A percentile compares a stretch with the other conserved stretches of the same genome.
Conservation (phyloP, 768 basidiomycete genomes). For the Suillus paluster region DNA sequence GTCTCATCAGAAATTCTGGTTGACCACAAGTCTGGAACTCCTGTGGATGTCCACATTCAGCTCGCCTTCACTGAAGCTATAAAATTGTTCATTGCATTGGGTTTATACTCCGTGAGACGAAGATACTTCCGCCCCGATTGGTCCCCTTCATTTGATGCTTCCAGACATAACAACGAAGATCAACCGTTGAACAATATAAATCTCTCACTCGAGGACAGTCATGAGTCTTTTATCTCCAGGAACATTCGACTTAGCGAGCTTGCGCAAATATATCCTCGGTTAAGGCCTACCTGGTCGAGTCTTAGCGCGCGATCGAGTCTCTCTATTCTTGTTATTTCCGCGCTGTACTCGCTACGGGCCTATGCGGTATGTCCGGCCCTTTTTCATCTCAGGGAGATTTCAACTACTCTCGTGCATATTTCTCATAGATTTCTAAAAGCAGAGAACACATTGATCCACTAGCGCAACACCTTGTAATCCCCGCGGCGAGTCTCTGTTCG, state of each 20-base stretch:
- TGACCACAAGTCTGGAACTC: conserved; percentile 3
- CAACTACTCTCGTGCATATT: neutral
- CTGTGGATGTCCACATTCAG: conserved; percentile 12
- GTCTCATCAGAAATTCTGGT: neutral
- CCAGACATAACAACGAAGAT: conserved; percentile 7
- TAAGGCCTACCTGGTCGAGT: conserved; percentile 4
- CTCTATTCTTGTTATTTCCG: conserved; percentile 18
- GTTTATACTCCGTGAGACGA: conserved; percentile 16
- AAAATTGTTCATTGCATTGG: conserved; percentile 23
- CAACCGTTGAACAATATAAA: conserved; percentile 13
- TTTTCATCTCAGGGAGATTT: conserved; percentile 4
- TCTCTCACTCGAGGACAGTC: conserved; percentile 13
- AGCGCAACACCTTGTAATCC: conserved; percentile 26
- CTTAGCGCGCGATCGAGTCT: conserved; percentile 18
- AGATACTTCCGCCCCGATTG: conserved; percentile 6
- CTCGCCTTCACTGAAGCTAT: conserved; percentile 24
- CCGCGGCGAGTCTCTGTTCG: conserved; percentile 26
- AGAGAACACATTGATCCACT: conserved; percentile 24
- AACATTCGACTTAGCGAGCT: neutral
- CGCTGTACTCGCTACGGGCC: conserved; percentile 19
- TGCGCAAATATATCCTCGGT: conserved; percentile 12
- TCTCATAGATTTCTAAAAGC: conserved; percentile 24
- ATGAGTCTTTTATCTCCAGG: conserved; percentile 11
- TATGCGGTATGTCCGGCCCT: conserved; percentile 23
- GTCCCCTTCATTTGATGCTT: neutral